A percentile compares a stretch with the other conserved stretches of the same genome.
phyloP scores from a whole-genome alignment of 2,329 filamentous ascomycete genomes.

The Orbilia brochopaga region DNA sequence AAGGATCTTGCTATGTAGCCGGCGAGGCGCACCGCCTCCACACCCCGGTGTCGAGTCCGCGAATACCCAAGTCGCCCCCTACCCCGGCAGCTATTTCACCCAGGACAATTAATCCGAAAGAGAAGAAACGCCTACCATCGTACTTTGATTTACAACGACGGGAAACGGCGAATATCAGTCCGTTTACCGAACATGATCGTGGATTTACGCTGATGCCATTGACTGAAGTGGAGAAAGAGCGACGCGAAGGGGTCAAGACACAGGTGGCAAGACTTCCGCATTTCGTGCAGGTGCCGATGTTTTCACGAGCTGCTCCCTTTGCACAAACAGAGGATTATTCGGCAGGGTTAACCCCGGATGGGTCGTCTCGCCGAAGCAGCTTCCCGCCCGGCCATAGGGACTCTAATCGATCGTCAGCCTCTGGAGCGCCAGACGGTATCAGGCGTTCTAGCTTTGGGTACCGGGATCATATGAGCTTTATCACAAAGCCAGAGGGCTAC shows the following conservation, averaged over 20 bases:
- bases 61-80: slow-evolving; percentile 26
- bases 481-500: slow-evolving; percentile 44
- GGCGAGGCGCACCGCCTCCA: slow-evolving; percentile 41
- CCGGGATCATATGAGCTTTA: slow-evolving; percentile 42
- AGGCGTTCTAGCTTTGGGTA: slow-evolving; percentile 43
- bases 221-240: slow-evolving; percentile 19
- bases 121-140: slow-evolving; percentile 27
- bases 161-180: slow-evolving; percentile 31
- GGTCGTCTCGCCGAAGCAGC: slow-evolving; percentile 23
- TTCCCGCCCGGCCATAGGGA: slow-evolving; percentile 23
- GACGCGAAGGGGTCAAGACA: slow-evolving; percentile 5
- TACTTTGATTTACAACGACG: slow-evolving; percentile 45
- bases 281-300: slow-evolving; percentile 41
- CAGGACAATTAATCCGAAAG: slow-evolving; percentile 13
- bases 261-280: slow-evolving; percentile 27
- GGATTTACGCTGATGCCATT: slow-evolving; percentile 45
- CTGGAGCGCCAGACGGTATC: slow-evolving; percentile 2
- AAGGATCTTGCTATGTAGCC: slow-evolving; percentile 24
- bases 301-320: slow-evolving; percentile 41
- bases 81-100: slow-evolving; percentile 29
- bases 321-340: slow-evolving; percentile 42
- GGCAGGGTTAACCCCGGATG: neutral
- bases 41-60: slow-evolving; percentile 34
- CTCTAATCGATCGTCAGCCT: slow-evolving; percentile 31
- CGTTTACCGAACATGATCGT: slow-evolving; percentile 17